These are phyloP conservation scores for Daldinia eschscholtzii DNA, from an alignment of 2,329 filamentous ascomycete genomes.

Conservation along the genomic window DNA sequence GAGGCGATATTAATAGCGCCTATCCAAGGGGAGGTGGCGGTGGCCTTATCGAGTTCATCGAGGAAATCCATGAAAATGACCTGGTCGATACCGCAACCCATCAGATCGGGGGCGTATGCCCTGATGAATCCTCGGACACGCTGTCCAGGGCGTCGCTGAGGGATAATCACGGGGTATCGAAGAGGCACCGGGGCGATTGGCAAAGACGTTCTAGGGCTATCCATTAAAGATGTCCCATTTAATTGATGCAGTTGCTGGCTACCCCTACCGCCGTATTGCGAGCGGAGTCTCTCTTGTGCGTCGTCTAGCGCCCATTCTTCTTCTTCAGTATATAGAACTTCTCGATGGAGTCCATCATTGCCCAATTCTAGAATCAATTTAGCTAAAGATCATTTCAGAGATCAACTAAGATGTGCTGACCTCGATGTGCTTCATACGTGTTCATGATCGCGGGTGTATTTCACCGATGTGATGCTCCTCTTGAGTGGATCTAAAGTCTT, in stretches of 20 bases:
- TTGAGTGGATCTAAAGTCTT: too few species aligned
- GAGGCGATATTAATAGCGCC: conserved; percentile 35
- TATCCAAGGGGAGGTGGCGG: conserved; percentile 20
- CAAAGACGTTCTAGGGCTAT: not conserved
- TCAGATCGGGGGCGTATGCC: conserved; percentile 46
- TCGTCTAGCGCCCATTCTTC: conserved; percentile 39
- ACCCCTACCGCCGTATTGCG: not conserved
- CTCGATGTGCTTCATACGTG: too few species aligned
- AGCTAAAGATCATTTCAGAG: too few species aligned
- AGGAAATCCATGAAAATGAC: conserved; percentile 44
- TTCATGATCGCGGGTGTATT: too few species aligned
- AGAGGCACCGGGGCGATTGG: conserved; percentile 25
- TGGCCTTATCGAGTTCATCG: conserved; percentile 42
- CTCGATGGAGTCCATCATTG: not conserved
- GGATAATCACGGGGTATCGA: conserved; percentile 42
- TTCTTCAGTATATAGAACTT: conserved; percentile 18
- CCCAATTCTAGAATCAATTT: not conserved
- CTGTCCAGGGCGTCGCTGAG: conserved; percentile 45
- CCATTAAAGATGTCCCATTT: not conserved
- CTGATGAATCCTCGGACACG: conserved; percentile 46
- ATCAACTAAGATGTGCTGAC: too few species aligned
- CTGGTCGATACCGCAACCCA: conserved; percentile 44
- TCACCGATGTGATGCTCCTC: too few species aligned
- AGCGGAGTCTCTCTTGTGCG: conserved; percentile 26
- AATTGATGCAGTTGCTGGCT: conserved; percentile 5